Conservation (phyloP, 345 rosid species). For the Eucalyptus regnans region DNA sequence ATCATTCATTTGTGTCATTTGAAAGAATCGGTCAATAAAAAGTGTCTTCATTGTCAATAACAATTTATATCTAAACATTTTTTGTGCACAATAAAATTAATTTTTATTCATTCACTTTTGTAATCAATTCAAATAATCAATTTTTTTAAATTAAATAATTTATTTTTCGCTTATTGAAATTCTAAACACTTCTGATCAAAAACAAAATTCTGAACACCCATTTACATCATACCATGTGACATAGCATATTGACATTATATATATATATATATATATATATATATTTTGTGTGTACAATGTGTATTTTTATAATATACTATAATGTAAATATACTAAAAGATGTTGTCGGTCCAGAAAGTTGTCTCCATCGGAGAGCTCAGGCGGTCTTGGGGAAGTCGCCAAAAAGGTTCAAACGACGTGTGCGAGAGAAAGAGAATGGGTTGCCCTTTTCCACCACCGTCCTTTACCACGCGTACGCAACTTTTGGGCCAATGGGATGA, state of each 20-base stretch:
- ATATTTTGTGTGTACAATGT: neutral
- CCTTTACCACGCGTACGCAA: neutral
- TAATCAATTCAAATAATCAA: neutral
- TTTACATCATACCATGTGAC: neutral
- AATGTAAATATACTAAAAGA: neutral
- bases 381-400: neutral
- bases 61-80: neutral
- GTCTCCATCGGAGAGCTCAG: neutral
- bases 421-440: neutral
- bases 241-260: neutral
- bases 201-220: no score
- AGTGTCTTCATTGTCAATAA: fast-evolving
- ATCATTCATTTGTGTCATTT: fast-evolving
- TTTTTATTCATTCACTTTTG: neutral
- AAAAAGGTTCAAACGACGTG: neutral
- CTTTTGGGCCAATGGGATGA: neutral
- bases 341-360: neutral
- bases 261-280: neutral
- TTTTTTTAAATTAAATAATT: neutral
- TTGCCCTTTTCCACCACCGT: neutral
- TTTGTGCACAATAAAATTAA: neutral
- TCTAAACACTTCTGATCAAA: neutral
- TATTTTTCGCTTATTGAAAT: neutral
- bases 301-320: neutral
- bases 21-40: neutral